Percentiles rank a stretch among this genome's conserved stretches.
These are phyloP conservation scores for Chlamydomonas incerta DNA, from an alignment of 139 green algal species.

Conservation along the genomic window DNA sequence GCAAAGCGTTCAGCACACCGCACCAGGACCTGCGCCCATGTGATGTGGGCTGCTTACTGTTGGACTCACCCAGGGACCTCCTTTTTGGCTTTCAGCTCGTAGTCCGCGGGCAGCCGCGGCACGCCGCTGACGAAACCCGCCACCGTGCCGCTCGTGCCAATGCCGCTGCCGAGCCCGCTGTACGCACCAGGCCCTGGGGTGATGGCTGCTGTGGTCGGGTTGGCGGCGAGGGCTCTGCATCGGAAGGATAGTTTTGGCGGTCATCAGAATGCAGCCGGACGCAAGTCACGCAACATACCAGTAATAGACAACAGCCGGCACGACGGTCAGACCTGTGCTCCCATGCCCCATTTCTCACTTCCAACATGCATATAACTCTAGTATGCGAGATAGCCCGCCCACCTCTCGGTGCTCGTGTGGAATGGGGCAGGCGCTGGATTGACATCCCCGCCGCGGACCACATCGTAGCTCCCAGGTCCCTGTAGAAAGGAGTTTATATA, in stretches of 20 bases:
- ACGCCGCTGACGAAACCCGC: constrained; percentile 28
- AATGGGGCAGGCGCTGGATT: constrained; percentile 32
- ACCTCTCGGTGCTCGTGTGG: constrained; percentile 10
- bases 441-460: not conserved
- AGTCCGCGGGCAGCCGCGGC: not conserved
- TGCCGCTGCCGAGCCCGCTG: not conserved
- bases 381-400: not conserved
- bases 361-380: not conserved
- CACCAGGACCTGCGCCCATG: too few relatives aligned
- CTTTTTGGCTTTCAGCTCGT: not conserved
- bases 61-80: constrained; percentile 12
- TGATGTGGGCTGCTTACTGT: not conserved
- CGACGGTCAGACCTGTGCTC: too few relatives aligned
- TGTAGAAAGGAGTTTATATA: not conserved
- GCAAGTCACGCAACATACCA: too few relatives aligned
- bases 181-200: constrained; percentile 17
- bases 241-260: too few relatives aligned
- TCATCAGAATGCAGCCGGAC: not conserved
- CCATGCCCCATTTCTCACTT: not conserved
- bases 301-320: too few relatives aligned
- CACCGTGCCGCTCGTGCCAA: not conserved
- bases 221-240: constrained; percentile 4
- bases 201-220: constrained; percentile 11
- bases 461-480: constrained; percentile 23
- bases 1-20: too few relatives aligned